Base-by-base conservation (phyloP, 139 green algal genomes). In the Volvox africanus region DNA sequence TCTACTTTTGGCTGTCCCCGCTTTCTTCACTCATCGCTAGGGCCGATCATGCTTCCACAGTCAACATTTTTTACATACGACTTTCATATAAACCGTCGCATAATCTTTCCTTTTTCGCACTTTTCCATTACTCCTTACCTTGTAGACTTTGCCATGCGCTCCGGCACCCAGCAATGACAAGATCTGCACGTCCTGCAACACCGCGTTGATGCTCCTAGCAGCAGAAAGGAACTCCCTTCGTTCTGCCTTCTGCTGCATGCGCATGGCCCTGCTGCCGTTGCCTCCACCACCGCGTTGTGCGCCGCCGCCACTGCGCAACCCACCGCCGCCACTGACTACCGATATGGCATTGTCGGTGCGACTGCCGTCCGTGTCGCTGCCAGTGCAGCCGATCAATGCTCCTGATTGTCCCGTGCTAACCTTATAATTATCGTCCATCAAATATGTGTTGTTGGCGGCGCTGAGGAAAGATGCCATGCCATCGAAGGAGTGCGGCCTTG, bases 121-220 rank as follows among this genome's bases (percentile, higher is more conserved):
- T 14, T 55, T 9, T 9, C 44, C 9, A 14, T 55, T 55, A 9
- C 44, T 9, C 65, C 88, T 21, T 37, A 88, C 79, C 88, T 92
- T 92, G 80, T 92, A 92, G n/a, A 92, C 88, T 37, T 50, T 76
- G 37, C 88, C 88, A 62, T 92, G 88, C 21, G 88, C 88, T 0
- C 88, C 88, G 9, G 67, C 69, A 28, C 88, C 88, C n/a, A 92
- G 80, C 88, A 83, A 67, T 32, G 67, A 33, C 30, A 88, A 12
- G 5, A 92, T 68, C n/a, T 84, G 67, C 68, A 92, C 88, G 16
- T 88, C 88, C 32, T 67, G n/a, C 80, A 92, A 69, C 37, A 92
- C 80, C 1, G 67, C 35, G 6, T 32, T 50, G 26, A 92, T 84
- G 28, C 30, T 36, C 30, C 55, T 50, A 0, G 88, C 88, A 2